Evolutionary conservation across 1,284 basidiomycete genomes (phyloP), one percentile per base, ranked within the genome.

Genomic region (Vanrija sp.): DNA sequence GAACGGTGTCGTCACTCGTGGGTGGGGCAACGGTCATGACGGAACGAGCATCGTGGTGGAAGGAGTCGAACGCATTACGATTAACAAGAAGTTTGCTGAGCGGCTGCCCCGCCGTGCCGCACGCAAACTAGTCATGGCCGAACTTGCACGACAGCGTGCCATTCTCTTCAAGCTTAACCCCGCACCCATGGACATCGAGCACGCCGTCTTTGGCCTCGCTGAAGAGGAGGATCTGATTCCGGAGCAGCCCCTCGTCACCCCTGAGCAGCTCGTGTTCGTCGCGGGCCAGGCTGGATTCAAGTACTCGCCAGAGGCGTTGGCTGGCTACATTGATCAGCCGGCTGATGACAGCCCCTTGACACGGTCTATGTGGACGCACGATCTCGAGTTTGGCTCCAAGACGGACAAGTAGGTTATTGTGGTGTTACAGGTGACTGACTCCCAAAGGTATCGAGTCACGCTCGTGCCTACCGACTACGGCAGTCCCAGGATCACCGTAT

Each of bases 1-100:
- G 38, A 78, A 78, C 50, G 81, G 81, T 1, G 62, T 83, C 23
- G 66, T 67, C 51, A 80, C 78, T 38, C 65, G 81, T 21, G 74
- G 71, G 9, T 83, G 82, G 82, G 82, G 82, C 12, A 83, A 82
- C 61, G 78, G 79, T 26, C 82, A 83, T 67, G 81, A 83, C 59
- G 82, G 82, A 3, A 75, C 78, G 6, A 80, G 78, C 60, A 71
- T 83, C 23, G 76, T 80, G 6, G 76, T 83, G 9, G 80, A 83
- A 58, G 65, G 65, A 6, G 79, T 82, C 4, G 72, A 78, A 51
- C 65, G 80, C 3, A 60, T 78, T n/a, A 65, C 68, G 65, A 52
- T 66, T 19, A 58, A 64, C 50, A 62, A 64, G 43, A 52, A 51
- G 38, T 62, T 54, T 38, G 38, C 53, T 19, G 43, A 46, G 3